Base-by-base conservation (phyloP, 306 rosid species). In the Gleditsia sinensis region DNA sequence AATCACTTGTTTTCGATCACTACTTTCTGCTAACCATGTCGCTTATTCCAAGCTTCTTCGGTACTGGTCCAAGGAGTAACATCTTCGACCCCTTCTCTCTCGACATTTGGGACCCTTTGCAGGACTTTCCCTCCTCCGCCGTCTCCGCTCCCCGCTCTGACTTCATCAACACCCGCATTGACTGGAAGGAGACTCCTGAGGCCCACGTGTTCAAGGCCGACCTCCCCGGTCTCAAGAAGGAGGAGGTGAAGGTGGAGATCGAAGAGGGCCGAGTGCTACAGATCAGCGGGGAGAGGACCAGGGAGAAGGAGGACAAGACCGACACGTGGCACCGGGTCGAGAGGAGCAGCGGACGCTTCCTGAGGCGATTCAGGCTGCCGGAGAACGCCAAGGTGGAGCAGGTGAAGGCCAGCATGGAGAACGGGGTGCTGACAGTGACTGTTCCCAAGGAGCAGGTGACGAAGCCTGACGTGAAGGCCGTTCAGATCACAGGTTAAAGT, bases 171-270 rank as follows among this genome's bases (percentile, higher is more conserved):
- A 73, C 81, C 1, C 76, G 76, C 17, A 79, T 79, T 6, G 87
- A 79, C 63, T 83, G 87, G 84, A 79, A 53, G 74, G 87, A 83
- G 61, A 83, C 84, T 0, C 77, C 82, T 10, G 84, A 80, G 56
- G 84, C 79, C 0, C 84, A 79, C 45, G 70, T 79, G 20, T 79
- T 83, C 84, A 75, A 83, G 50, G 87, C 84, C 0, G 84, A 83
- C 49, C 48, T 79, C 0, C 87, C 76, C 0, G 87, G 84, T 1
- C 71, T 83, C 49, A 83, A 67, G 84, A 83, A 76, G 39, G 82
- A 75, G 28, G 82, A 80, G 48, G 87, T 83, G 21, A 83, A 75
- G 69, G 84, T 83, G 3, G 84, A 80, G 69, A 61, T 79, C 1
- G 77, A 80, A 37, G 84, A 83, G 0, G 86, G 71, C 0, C 17